These are phyloP conservation scores for Piper betle DNA, from an alignment of 164 flowering plant genomes.

Conservation along the genomic window DNA sequence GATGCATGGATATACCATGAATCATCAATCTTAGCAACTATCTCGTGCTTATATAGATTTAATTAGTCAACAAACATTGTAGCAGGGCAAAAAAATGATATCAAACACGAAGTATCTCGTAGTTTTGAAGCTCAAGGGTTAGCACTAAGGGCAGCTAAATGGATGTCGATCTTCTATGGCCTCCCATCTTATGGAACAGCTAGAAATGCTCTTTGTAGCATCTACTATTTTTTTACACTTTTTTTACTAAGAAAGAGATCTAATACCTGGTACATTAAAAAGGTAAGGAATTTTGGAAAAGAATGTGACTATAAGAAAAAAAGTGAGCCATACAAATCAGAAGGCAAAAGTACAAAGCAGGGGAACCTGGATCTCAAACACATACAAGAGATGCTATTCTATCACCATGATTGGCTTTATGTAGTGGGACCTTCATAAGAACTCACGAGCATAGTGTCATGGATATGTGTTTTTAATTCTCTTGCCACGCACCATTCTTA, in stretches of 20 bases:
- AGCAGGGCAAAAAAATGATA: too few relatives aligned
- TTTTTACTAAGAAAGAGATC: neutral
- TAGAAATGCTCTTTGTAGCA: neutral
- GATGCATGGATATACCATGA: too few relatives aligned
- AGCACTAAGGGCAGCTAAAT: neutral
- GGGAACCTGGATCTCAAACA: neutral
- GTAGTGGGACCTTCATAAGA: neutral
- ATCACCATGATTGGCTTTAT: neutral
- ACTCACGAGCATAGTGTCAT: neutral
- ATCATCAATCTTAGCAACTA: too few relatives aligned
- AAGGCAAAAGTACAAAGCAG: neutral
- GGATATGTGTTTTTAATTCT: neutral
- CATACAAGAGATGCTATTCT: neutral
- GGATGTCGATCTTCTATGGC: neutral
- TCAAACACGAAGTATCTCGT: too few relatives aligned
- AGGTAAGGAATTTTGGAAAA: neutral
- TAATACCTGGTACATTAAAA: neutral
- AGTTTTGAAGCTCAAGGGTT: too few relatives aligned
- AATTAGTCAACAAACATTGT: too few relatives aligned
- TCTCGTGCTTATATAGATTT: too few relatives aligned
- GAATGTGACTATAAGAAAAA: neutral
- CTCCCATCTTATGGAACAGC: neutral
- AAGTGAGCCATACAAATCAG: neutral
- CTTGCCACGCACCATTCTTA: neutral
- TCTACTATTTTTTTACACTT: neutral